Conservation (phyloP, 139 green algal species). For the Parachlorella kessleri region DNA sequence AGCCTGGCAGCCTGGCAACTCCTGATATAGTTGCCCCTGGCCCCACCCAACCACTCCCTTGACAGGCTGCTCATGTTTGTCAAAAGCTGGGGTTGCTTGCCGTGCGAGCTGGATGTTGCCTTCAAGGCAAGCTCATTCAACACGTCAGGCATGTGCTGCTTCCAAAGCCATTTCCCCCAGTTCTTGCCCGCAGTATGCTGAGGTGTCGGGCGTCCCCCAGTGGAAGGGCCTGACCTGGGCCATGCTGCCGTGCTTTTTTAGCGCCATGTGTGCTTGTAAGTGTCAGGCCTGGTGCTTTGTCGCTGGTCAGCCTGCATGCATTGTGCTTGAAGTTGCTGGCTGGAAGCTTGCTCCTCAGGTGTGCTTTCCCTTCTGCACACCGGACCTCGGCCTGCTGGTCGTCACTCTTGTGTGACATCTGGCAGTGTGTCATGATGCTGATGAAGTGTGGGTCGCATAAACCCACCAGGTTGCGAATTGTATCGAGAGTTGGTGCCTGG, state of each 20-base stretch:
- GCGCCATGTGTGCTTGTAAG: constrained; percentile 86
- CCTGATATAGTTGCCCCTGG: background rate
- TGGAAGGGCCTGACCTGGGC: constrained; percentile 93
- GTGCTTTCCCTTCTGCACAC: background rate
- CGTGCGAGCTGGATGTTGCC: no score
- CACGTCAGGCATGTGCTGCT: no score
- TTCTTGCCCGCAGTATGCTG: constrained; percentile 75
- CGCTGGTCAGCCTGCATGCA: background rate
- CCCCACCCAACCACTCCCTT: background rate
- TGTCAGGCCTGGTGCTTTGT: constrained; percentile 63
- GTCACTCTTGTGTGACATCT: no score
- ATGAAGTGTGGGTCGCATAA: no score
- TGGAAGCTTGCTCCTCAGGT: background rate
- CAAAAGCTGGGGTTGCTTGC: background rate
- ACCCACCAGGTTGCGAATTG: no score
- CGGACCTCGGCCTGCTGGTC: no score
- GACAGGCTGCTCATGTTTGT: background rate
- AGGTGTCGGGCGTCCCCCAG: constrained; percentile 67
- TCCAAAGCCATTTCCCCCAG: background rate
- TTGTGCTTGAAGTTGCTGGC: background rate
- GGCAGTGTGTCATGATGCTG: no score
- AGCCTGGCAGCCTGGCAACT: no score
- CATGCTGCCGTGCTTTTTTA: constrained; percentile 87
- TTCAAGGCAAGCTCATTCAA: no score
- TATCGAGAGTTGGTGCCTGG: no score